Evolutionary conservation across 2,329 filamentous ascomycete genomes (phyloP), one percentile per base, ranked within the genome.

Genomic region (Penicillium verrucosum): DNA sequence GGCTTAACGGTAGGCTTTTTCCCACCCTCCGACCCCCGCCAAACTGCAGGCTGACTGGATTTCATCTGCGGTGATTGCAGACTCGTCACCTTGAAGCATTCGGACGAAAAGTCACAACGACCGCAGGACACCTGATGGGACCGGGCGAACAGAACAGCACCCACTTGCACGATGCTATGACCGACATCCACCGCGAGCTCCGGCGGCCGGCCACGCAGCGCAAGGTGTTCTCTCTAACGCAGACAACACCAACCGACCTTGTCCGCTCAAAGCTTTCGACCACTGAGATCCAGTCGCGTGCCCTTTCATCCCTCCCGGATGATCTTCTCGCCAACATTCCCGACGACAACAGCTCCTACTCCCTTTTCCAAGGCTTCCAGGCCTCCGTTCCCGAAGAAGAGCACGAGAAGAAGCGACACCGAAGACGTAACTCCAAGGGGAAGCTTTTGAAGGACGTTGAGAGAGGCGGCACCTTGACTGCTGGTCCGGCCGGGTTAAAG

Each of bases 311-410:
- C 71, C 81, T 99, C 36, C 87, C 94, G 48, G 93, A 99, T 75
- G 92, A 97, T 60, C 83, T 99, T 65, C 84, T 99, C 45, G 80
- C 81, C 64, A 92, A 96, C 72, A 93, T 97, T 49, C 94, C 94
- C 65, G 91, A 96, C 59, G 84, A 88, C 70, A 86, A 88, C 23
- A 95, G 90, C 75, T 81, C 86, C 16, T 99, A 96, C 77, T 97
- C 92, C 40, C 81, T 99, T 43, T 97, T 99, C 74, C 90, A 99
- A 74, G 94, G 94, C 63, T 99, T 99, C 75, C 88, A 96, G 77
- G 94, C 93, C 46, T 92, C 87, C 61, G 81, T 96, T 60, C 92
- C 92, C 3, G 89, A 94, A 55, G 77, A 81, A 46, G 79, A 78
- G 53, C 74, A 70, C 51, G 84, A 88, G 60, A 84, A 83, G 63